A percentile compares a stretch with the other conserved stretches of the same genome.
Conservation (phyloP, 108 stramenopile genomes). For the Nitzschia palea region DNA sequence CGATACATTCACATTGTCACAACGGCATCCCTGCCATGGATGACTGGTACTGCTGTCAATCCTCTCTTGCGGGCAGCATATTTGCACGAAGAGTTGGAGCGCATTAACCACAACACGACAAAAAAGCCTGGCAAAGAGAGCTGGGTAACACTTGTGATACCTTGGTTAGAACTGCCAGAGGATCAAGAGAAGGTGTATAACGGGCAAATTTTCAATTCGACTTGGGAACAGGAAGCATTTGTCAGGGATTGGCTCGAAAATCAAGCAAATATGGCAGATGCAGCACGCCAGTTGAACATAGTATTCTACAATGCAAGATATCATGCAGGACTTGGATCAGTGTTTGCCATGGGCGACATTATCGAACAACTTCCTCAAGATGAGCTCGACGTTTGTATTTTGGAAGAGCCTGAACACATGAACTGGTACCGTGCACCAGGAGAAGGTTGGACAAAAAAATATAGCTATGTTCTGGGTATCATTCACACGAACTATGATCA, state of each 20-base stretch:
- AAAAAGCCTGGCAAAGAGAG: conserved; percentile 16
- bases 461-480: conserved; percentile 83
- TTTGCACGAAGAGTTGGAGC: conserved; percentile 33
- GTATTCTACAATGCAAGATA: conserved; percentile 76
- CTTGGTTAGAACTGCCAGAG: conserved; percentile 82
- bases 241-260: conserved; percentile 71
- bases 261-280: conserved; percentile 61
- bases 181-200: conserved; percentile 67
- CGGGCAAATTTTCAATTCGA: conserved; percentile 46
- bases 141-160: conserved; percentile 78
- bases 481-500: conserved; percentile 82
- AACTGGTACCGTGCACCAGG: conserved; percentile 90
- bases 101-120: conserved; percentile 12
- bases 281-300: conserved; percentile 65
- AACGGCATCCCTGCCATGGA: conserved; percentile 85
- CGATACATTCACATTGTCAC: conserved; percentile 77
- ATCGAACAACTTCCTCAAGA: conserved; percentile 28
- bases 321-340: conserved; percentile 61
- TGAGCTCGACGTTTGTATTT: conserved; percentile 60
- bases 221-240: conserved; percentile 73
- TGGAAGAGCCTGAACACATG: conserved; percentile 87
- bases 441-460: conserved; percentile 84
- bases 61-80: conserved; percentile 86
- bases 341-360: conserved; percentile 89
- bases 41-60: conserved; percentile 88